phyloP scores from a whole-genome alignment of 106 monocot genomes.

The Allium sativum region DNA sequence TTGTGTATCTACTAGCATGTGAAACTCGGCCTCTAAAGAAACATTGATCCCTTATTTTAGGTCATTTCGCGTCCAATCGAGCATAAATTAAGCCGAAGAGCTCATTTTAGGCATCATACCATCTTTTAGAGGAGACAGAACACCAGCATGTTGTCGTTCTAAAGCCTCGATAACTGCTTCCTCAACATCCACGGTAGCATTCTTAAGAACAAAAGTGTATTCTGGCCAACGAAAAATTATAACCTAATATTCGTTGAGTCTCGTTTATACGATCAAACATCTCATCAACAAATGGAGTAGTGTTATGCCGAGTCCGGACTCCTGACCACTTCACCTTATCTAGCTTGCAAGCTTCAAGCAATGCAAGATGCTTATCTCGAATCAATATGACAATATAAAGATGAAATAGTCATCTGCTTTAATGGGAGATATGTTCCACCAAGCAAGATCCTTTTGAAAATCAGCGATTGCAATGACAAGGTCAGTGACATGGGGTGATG shows the following conservation, averaged over 20 bases:
- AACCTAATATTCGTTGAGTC: conserved; percentile 85
- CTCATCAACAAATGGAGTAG: conserved; percentile 94
- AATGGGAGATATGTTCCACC: conserved; percentile 80
- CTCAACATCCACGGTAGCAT: conserved; percentile 95
- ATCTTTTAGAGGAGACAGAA: conserved; percentile 83
- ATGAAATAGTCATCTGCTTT: conserved; percentile 83
- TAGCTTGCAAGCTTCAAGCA: conserved; percentile 80
- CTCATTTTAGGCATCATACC: conserved; percentile 46
- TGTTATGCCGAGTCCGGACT: conserved; percentile 70
- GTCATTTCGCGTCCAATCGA: background rate
- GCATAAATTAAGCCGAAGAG: background rate
- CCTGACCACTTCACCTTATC: conserved; percentile 99
- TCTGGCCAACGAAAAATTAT: conserved; percentile 98
- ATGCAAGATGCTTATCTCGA: conserved; percentile 68
- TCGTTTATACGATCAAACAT: conserved; percentile 86
- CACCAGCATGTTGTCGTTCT: conserved; percentile 90
- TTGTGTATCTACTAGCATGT: too few species aligned
- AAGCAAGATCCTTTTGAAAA: conserved; percentile 80
- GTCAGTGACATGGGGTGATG: conserved; percentile 70
- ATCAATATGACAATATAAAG: conserved; percentile 90
- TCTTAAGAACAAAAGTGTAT: conserved; percentile 74
- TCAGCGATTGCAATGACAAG: conserved; percentile 88
- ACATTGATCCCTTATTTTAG: background rate
- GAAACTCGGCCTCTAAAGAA: background rate
- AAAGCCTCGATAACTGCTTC: conserved; percentile 80